Evolutionary conservation across 352 stramenopile species (phyloP), one percentile per base, ranked within the genome.

Genomic region (Phytopythium aichiense): DNA sequence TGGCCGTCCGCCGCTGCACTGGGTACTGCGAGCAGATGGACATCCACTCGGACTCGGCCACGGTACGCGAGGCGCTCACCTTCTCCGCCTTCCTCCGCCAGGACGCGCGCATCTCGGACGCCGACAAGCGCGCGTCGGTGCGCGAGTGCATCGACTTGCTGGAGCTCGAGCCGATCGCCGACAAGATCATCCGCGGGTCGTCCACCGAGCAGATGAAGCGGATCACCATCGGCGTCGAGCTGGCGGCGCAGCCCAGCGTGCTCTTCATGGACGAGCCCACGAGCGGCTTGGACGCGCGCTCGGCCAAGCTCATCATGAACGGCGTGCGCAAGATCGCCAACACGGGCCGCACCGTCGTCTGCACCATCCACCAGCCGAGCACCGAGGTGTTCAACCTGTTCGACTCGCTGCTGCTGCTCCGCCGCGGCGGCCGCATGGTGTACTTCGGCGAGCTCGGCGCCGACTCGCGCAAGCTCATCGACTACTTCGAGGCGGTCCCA

Each of bases 291-390:
- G 93, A 98, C 63, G 84, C 81, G 7, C 94, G 82, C 56, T 83
- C 74, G 4, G 93, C 93, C 20, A 87, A 96, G 48, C 72, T 94
- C 51, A 71, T 97, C 22, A 92, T 97, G 64, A 79, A 85, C n/a
- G 77, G 94, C 2, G 76, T 97, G 20, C 88, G 91, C 56, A 94
- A 95, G 60, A 84, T 97, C 53, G 88, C 91, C 13, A 63, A 72
- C 52, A 78, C 77, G 7, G 88, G 89, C 1, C 67, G 79, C 20
- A 94, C 83, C 4, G 77, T 98, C 33, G 72, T 97, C 0, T 97
- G 93, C 56, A 97, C 90, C 8, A 98, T 98, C 67, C 92, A 98
- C 64, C 92, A 98, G 68, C 92, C 92, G 18, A 84, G 75, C 22
- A 85, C 77, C 4, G 84, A 97, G 53, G 84, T 97, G 8, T 97